Evolutionary conservation across 2,329 filamentous ascomycete species (phyloP).

Genomic region (Penicillium glabrum): DNA sequence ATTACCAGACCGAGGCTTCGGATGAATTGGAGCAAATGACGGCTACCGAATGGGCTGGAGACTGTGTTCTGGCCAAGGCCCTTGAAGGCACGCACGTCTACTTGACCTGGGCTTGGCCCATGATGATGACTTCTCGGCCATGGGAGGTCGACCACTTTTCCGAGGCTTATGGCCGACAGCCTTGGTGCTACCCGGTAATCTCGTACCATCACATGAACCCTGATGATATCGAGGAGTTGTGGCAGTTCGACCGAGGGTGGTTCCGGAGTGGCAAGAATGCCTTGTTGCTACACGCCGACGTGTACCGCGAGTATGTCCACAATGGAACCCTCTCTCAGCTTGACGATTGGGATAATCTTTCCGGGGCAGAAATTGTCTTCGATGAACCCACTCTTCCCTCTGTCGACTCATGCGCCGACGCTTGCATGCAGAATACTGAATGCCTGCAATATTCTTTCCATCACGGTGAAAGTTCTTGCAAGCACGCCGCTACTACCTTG

Average conservation of each 20-base stretch:
- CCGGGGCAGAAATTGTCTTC: conserved; percentile 16
- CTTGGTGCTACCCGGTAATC: conserved; percentile 51
- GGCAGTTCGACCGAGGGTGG: conserved; percentile 45
- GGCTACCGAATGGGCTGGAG: conserved; percentile 45
- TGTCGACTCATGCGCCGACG: conserved; percentile 21
- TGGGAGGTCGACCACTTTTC: conserved; percentile 42
- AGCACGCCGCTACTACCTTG: conserved; percentile 21
- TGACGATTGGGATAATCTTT: conserved; percentile 27
- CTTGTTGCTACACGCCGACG: conserved; percentile 26
- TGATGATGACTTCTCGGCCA: conserved; percentile 39
- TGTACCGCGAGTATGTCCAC: conserved; percentile 26
- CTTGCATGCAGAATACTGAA: conserved; percentile 21
- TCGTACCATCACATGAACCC: conserved; percentile 51
- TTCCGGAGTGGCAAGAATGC: conserved; percentile 55
- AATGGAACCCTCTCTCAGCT: conserved; percentile 9
- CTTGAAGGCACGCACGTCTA: conserved; percentile 44
- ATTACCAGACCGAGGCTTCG: conserved; percentile 37
- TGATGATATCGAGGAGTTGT: conserved; percentile 42
- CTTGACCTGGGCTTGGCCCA: conserved; percentile 48
- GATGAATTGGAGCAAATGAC: conserved; percentile 46
- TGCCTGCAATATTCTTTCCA: conserved; percentile 30
- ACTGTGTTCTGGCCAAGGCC: conserved; percentile 48
- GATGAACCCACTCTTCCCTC: conserved; percentile 13
- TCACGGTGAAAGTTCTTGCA: conserved; percentile 15
- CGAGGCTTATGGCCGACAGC: conserved; percentile 34